Conservation (phyloP, 345 rosid species). For the Euphorbia lathyris region DNA sequence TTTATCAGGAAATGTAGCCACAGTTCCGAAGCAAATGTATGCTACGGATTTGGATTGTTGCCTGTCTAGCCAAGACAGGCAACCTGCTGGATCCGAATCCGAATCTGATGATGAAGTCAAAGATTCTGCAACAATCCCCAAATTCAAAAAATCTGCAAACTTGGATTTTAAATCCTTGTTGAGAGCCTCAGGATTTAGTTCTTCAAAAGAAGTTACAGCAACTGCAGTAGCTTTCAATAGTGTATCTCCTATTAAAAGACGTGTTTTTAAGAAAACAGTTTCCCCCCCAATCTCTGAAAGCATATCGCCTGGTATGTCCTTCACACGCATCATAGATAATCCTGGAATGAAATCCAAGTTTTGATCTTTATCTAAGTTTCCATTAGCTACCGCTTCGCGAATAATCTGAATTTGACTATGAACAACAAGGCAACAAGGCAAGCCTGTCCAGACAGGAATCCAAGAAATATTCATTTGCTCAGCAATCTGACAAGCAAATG, state of each 20-base stretch:
- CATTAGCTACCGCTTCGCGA: conserved; percentile 9
- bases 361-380: neutral
- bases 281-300: conserved; percentile 19
- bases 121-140: conserved; percentile 19
- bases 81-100: conserved; percentile 22
- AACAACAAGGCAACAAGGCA: conserved; percentile 38
- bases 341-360: conserved; percentile 45
- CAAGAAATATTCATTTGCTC: conserved; percentile 36
- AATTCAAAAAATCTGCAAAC: conserved; percentile 14
- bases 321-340: conserved; percentile 36
- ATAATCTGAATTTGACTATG: conserved; percentile 40
- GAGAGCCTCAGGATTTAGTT: conserved; percentile 34
- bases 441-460: conserved; percentile 42
- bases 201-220: conserved; percentile 43
- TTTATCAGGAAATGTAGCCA: conserved; percentile 27
- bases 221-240: conserved; percentile 42
- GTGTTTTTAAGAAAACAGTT: neutral
- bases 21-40: conserved; percentile 62
- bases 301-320: conserved; percentile 45
- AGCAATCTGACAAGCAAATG: conserved; percentile 40
- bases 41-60: conserved; percentile 34
- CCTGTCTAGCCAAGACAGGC: conserved; percentile 35
- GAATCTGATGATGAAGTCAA: conserved; percentile 26
- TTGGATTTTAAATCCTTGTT: conserved; percentile 33
- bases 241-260: conserved; percentile 28